Evolutionary conservation across 2,329 filamentous ascomycete genomes (phyloP).

Genomic region (Teratosphaeria destructans): DNA sequence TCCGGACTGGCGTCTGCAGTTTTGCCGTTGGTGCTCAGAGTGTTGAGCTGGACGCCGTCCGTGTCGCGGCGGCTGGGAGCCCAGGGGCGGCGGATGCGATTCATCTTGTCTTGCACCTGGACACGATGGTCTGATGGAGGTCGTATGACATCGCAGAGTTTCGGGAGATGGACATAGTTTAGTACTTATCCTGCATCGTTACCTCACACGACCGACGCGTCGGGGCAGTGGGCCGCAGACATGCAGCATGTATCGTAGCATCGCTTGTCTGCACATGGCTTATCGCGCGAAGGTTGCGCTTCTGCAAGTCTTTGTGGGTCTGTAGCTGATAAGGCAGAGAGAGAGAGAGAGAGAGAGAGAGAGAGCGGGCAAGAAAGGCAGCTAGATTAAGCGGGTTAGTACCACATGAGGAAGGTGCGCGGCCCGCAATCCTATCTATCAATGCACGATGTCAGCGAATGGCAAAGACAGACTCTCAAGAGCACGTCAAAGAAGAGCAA

Average conservation of each 20-base stretch:
- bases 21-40: slow-evolving; percentile 10
- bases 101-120: slow-evolving; percentile 7
- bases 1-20: slow-evolving; percentile 7
- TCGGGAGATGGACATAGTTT: not conserved
- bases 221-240: not conserved
- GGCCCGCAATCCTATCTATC: not conserved
- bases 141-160: not conserved
- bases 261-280: not conserved
- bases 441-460: not conserved
- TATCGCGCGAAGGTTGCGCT: not conserved
- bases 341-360: not conserved
- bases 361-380: not conserved
- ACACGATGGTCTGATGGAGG: not conserved
- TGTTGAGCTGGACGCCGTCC: slow-evolving; percentile 18
- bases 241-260: not conserved
- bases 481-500: too few species aligned
- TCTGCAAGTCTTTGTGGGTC: not conserved
- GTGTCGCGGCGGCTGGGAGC: slow-evolving; percentile 15
- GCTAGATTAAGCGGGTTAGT: not conserved
- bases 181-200: not conserved
- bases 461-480: not conserved
- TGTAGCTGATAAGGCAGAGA: not conserved
- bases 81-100: slow-evolving; percentile 18
- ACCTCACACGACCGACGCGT: not conserved
- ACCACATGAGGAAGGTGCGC: not conserved